Evolutionary conservation across 257 asterid species (phyloP), one percentile per base, ranked within the genome.

Genomic region (Jasminum sambac): DNA sequence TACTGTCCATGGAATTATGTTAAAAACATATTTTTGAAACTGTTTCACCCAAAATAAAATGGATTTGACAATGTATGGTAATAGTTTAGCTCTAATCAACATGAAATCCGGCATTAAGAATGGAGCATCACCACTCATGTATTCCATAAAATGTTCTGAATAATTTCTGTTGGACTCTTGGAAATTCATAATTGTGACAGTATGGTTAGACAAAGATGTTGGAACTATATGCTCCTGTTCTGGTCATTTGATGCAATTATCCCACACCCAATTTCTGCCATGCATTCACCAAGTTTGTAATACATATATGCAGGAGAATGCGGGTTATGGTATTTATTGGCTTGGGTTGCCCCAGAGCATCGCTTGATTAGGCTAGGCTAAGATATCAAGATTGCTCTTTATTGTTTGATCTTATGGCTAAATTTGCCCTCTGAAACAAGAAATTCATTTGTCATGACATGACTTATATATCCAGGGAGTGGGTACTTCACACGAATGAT

Each of bases 111-210:
- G 65, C 50, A 66, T 30, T 63, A 14, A 34, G 24, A 30, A 44
- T 69, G 58, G 72, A 69, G 55, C 62, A 66, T 43, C 57, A 48
- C 59, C 26, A 58, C 38, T 70, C 43, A 38, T n/a, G 26, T 30
- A 68, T 41, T 75, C 52, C 37, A 43, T 16, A 66, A 41, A 23
- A 50, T 46, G 66, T 72, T 24, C 40, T 14, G 30, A 62, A 62
- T 55, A 63, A 66, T 70, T 40, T 61, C 42, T 48, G 9, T 36
- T 79, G 34, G 34, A 39, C 30, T 10, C 21, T 25, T 55, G 26
- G 34, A 71, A 69, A 58, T 61, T 66, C 34, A 65, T 59, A 61
- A 42, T 36, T 16, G 68, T 25, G 73, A 72, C 72, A 57, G 46
- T 62, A 55, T 69, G 62, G 5, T 55, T 50, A 50, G 62, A 55